Base-by-base conservation (phyloP, 306 rosid species). In the Lathyrus sativus region DNA sequence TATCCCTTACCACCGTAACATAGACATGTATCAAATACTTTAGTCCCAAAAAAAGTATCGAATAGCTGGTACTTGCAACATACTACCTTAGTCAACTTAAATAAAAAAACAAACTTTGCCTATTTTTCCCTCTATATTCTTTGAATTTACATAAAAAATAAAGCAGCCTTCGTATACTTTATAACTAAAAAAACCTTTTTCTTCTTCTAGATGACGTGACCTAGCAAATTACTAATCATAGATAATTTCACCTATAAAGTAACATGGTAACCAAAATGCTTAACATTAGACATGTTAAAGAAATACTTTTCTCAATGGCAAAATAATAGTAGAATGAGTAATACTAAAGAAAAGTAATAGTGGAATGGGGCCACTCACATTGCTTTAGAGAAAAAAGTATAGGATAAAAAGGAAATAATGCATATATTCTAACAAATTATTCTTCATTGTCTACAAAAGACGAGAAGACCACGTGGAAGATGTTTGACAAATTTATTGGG, bases 281-380 rank as follows among this genome's bases (percentile, higher is more conserved):
- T 2, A 17, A 29, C 17, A 31, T 72, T 66, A 66, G 78, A 60
- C 67, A 44, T 3, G 13, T 50, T 54, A n/a, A 4, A 33, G 7
- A 33, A 33, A 1, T 33, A 5, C 2, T 33, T 6, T 6, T 31
- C 6, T 33, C 29, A 33, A 33, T 5, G 38, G 38, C 38, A 33
- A 33, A 33, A 33, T 33, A 33, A 33, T 33, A 5, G 38, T 33
- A 1, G 38, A 33, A 33, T 33, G 38, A 33, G 38, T 33, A 33
- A 33, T 33, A 5, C 22, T 46, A 67, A 68, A 39, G 39, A 48
- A 24, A 68, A 39, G 59, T 37, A 50, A 60, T 29, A 13, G 65
- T 63, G 68, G 15, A 44, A 33, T 33, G 6, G 38, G 38, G 6
- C 38, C 38, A 33, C 38, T 33, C 38, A 33, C 38, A 33, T 33